Evolutionary conservation across 2,329 filamentous ascomycete genomes (phyloP).

Genomic region (Exserohilum rostratum): DNA sequence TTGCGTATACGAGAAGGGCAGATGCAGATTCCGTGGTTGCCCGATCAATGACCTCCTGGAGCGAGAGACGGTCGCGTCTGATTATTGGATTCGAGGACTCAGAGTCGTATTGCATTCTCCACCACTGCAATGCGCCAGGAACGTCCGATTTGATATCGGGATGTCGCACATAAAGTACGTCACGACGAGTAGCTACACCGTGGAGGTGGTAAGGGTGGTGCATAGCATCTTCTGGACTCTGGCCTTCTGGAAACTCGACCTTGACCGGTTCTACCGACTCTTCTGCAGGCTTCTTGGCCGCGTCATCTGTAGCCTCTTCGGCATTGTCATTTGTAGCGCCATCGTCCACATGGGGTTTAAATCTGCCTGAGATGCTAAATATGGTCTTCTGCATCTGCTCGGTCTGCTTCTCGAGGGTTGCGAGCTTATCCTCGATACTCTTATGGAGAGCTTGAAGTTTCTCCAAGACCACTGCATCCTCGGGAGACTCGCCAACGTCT

Average conservation of each 20-base stretch:
- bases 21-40: conserved; percentile 59
- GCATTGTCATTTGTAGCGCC: conserved; percentile 7
- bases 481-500: conserved; percentile 17
- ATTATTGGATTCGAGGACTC: conserved; percentile 33
- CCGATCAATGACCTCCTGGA: conserved; percentile 61
- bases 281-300: conserved; percentile 35
- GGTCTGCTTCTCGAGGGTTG: conserved; percentile 50
- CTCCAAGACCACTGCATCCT: conserved; percentile 29
- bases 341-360: conserved; percentile 54
- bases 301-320: neutral
- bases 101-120: conserved; percentile 44
- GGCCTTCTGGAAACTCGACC: conserved; percentile 22
- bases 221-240: conserved; percentile 31
- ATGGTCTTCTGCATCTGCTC: conserved; percentile 51
- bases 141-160: conserved; percentile 34
- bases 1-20: conserved; percentile 66
- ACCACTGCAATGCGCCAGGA: conserved; percentile 39
- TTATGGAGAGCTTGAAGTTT: conserved; percentile 39
- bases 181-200: conserved; percentile 63
- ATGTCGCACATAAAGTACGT: conserved; percentile 63
- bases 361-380: conserved; percentile 52
- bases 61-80: conserved; percentile 49
- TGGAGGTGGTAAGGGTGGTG: conserved; percentile 59
- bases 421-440: conserved; percentile 42
- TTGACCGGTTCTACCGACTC: neutral